Evolutionary conservation across 78 protist species (phyloP), one percentile per base, ranked within the genome.

Genomic region (Speleostelium caveatum): DNA sequence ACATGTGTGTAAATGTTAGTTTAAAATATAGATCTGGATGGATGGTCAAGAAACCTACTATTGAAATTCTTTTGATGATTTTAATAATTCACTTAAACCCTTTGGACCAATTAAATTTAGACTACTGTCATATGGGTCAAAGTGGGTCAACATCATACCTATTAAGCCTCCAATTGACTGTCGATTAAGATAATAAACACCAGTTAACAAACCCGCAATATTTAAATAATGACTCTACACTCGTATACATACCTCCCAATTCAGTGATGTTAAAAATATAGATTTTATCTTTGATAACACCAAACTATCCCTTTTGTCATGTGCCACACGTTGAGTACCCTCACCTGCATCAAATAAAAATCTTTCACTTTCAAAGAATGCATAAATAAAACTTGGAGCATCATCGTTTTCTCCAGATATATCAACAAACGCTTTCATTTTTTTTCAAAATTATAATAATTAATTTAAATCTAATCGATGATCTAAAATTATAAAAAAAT

Each of bases 321-420:
- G 35, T 3, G 19, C 19, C 12, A 55, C 61, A 24, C 79, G 7
- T 28, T 75, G 85, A 26, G 36, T 4, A 24, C 67, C 85, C n/a
- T 75, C 85, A 24, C 71, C 71, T n/a, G 49, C 32, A 7, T 75
- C 85, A 41, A 75, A 75, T 19, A 75, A 59, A 19, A 45, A 75
- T 75, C 85, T 75, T 38, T 75, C 69, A 26, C 36, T 60, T 8
- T 75, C 85, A 75, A 56, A 75, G 85, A 60, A 60, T 75, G 85
- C 69, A 41, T 60, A 75, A 36, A 75, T 26, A 22, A 56, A 60
- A 39, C 71, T n/a, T 39, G 85, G 17, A 17, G 26, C 5, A 75
- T 75, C 85, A 3, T 60, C 42, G 5, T 56, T 55, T 12, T 75
- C 85, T 59, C 85, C 85, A n/a, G 85, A 60, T 1, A 75, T 41